Evolutionary conservation across 2,329 filamentous ascomycete species (phyloP).

Genomic region (Talaromyces verruculosus): DNA sequence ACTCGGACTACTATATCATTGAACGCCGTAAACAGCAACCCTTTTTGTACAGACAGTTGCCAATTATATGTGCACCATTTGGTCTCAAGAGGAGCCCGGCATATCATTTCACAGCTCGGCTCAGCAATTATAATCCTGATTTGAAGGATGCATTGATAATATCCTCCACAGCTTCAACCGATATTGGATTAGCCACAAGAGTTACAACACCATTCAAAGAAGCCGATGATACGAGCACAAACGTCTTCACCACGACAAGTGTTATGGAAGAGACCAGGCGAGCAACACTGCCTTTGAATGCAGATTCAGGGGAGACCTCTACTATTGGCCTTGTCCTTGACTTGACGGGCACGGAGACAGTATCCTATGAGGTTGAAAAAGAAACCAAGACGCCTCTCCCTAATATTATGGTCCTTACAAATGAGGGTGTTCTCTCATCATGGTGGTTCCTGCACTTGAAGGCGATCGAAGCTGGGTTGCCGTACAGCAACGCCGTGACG

Average conservation of each 20-base stretch:
- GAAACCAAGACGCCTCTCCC: constrained; percentile 77
- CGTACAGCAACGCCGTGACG: constrained; percentile 69
- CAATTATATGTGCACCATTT: constrained; percentile 72
- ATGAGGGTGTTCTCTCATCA: constrained; percentile 77
- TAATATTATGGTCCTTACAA: constrained; percentile 79
- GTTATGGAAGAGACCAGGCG: constrained; percentile 71
- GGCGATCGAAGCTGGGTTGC: constrained; percentile 70
- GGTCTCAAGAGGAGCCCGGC: constrained; percentile 64
- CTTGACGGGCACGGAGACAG: constrained; percentile 76
- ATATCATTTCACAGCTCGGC: constrained; percentile 73
- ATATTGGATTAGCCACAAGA: constrained; percentile 75
- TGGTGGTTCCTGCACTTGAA: constrained; percentile 96
- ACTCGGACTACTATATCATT: constrained; percentile 77
- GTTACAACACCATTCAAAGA: constrained; percentile 67
- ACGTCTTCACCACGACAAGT: constrained; percentile 71
- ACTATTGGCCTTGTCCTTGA: constrained; percentile 80
- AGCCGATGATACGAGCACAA: constrained; percentile 56
- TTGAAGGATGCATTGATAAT: constrained; percentile 80
- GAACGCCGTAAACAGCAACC: constrained; percentile 61
- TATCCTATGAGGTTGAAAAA: constrained; percentile 38
- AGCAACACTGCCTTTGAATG: constrained; percentile 71
- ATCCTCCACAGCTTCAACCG: constrained; percentile 74
- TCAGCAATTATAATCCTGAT: constrained; percentile 77
- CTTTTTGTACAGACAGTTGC: constrained; percentile 72
- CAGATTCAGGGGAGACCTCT: constrained; percentile 66